phyloP scores from a whole-genome alignment of 169 alveolate species.

The Besnoitia besnoiti region DNA sequence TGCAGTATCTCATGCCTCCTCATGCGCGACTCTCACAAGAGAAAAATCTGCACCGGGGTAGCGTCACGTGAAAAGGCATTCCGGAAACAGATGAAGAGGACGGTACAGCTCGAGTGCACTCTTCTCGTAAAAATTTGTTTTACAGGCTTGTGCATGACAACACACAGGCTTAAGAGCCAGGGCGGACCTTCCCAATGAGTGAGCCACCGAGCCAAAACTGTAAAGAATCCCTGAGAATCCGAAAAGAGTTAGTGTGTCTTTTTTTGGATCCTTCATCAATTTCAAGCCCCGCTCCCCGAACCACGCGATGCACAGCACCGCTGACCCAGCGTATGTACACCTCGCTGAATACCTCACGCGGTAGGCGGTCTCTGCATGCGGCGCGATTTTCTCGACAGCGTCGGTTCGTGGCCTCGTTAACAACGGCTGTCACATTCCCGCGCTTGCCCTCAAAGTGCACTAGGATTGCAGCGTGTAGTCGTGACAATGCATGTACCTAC shows the following conservation, averaged over 20 bases:
- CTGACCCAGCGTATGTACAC: not conserved
- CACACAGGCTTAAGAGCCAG: not conserved
- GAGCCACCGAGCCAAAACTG: not conserved
- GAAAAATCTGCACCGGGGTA: not conserved
- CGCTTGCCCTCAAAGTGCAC: not conserved
- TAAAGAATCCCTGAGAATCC: not conserved
- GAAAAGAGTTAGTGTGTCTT: too few relatives aligned
- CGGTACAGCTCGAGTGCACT: not conserved
- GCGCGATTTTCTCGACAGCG: not conserved
- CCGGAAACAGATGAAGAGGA: not conserved
- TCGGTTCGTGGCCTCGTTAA: not conserved
- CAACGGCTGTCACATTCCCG: not conserved
- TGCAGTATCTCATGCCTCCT: not conserved
- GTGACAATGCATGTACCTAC: not conserved
- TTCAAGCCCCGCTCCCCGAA: not conserved
- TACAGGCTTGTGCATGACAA: not conserved
- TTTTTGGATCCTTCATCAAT: not conserved
- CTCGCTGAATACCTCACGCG: not conserved
- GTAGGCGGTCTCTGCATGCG: not conserved
- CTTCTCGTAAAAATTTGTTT: not conserved
- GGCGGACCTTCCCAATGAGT: not conserved
- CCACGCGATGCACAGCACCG: not conserved
- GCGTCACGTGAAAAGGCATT: not conserved
- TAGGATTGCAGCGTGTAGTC: not conserved
- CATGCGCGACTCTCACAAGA: not conserved